Conservation (phyloP, 768 basidiomycete genomes). For the Scleroderma bovista region DNA sequence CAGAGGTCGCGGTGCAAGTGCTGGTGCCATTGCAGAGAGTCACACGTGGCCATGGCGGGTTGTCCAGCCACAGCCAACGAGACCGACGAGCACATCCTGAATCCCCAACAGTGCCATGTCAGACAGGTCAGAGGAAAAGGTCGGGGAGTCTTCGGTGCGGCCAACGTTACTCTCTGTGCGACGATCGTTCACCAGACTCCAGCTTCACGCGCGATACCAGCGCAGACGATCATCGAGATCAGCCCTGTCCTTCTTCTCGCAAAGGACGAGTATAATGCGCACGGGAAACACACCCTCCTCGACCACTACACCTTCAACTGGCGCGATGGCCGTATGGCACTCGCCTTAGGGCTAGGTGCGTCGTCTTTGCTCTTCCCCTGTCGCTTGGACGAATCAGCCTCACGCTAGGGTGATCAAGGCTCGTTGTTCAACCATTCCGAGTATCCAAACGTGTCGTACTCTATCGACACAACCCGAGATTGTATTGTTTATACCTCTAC, state of each 20-base stretch:
- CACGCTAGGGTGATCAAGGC: constrained; percentile 38
- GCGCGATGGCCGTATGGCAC: constrained; percentile 68
- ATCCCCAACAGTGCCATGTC: constrained; percentile 45
- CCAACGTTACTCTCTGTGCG: neutral
- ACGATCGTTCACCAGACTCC: constrained; percentile 14
- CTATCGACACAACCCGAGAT: constrained; percentile 45
- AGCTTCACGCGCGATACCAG: constrained; percentile 30
- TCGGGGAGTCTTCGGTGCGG: constrained; percentile 59
- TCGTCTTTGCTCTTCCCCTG: neutral
- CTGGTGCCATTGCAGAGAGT: constrained; percentile 18
- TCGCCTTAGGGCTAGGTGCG: constrained; percentile 73
- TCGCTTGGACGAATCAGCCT: neutral
- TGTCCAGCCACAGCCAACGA: constrained; percentile 12
- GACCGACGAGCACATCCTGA: constrained; percentile 24
- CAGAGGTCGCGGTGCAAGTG: constrained; percentile 41
- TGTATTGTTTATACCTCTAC: constrained; percentile 60
- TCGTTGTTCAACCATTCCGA: constrained; percentile 79
- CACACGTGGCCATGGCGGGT: constrained; percentile 1
- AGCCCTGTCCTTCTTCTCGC: constrained; percentile 80
- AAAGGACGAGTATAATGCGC: constrained; percentile 60
- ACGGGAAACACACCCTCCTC: constrained; percentile 59
- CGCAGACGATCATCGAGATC: constrained; percentile 69
- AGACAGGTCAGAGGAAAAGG: constrained; percentile 44
- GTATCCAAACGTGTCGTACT: constrained; percentile 65
- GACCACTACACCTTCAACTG: constrained; percentile 78